phyloP scores from a whole-genome alignment of 495 filamentous ascomycete genomes.

The Tuber aestivum region DNA sequence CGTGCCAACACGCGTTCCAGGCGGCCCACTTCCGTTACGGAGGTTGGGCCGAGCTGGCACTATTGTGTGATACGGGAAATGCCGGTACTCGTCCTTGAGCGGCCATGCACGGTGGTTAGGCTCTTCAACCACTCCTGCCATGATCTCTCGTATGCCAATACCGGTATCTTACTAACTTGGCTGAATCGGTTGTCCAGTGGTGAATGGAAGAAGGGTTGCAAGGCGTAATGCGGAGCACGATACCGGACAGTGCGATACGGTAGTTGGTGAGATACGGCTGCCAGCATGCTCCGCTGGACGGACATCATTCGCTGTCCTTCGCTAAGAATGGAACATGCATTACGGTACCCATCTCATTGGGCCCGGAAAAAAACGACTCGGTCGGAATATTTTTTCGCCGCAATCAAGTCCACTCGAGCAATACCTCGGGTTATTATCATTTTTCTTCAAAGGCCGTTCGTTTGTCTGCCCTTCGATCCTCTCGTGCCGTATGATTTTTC shows the following conservation, averaged over 20 bases:
- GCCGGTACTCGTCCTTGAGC: background rate
- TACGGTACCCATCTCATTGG: background rate
- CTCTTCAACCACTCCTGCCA: background rate
- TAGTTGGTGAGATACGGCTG: background rate
- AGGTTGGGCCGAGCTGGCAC: background rate
- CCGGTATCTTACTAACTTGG: background rate
- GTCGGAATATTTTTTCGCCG: background rate
- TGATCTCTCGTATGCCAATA: background rate
- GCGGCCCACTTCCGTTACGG: background rate
- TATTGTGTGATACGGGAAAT: background rate
- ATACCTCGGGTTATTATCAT: background rate
- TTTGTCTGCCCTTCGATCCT: too few species aligned
- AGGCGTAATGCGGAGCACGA: background rate
- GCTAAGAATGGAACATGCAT: background rate
- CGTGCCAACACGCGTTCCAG: background rate
- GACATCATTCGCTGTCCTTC: background rate
- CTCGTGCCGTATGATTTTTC: too few species aligned
- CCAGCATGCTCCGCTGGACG: background rate
- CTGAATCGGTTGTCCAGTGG: background rate
- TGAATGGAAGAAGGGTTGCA: background rate
- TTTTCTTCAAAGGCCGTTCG: background rate
- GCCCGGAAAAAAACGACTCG: background rate
- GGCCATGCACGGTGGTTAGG: background rate
- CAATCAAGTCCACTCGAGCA: background rate
- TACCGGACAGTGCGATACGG: background rate